These are phyloP conservation scores for Amauroascus niger DNA, from an alignment of 2,329 filamentous ascomycete species.

Conservation along the genomic window DNA sequence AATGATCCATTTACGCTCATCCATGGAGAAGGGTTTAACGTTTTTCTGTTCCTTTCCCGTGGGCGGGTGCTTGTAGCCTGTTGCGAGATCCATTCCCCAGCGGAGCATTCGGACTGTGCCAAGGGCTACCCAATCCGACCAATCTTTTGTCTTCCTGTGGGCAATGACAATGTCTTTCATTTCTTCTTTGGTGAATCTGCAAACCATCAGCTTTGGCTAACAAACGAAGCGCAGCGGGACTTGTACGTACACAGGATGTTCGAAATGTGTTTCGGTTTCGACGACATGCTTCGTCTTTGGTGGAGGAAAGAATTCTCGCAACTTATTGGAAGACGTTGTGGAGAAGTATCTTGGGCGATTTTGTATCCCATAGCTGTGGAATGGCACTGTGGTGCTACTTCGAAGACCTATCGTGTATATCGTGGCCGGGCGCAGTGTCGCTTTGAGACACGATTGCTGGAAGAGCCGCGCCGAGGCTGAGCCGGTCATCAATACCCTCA, in stretches of 20 bases:
- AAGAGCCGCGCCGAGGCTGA: slow-evolving; percentile 12
- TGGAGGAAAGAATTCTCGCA: slow-evolving; percentile 50
- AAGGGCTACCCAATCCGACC: slow-evolving; percentile 71
- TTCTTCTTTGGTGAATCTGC: slow-evolving; percentile 61
- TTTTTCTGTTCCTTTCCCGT: slow-evolving; percentile 39
- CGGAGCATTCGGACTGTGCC: slow-evolving; percentile 64
- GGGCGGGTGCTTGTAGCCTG: slow-evolving; percentile 66
- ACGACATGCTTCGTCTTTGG: slow-evolving; percentile 52
- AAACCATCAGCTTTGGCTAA: not conserved
- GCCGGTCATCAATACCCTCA: slow-evolving; percentile 10
- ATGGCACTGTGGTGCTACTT: not conserved
- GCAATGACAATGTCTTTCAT: slow-evolving; percentile 65
- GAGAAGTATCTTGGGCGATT: slow-evolving; percentile 30
- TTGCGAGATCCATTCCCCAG: slow-evolving; percentile 71
- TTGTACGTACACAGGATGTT: slow-evolving; percentile 48
- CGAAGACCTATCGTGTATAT: slow-evolving; percentile 8
- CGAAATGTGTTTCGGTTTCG: slow-evolving; percentile 57
- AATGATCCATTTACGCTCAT: slow-evolving; percentile 78
- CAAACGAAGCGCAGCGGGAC: not conserved
- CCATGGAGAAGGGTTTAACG: slow-evolving; percentile 59
- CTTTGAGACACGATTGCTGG: slow-evolving; percentile 13
- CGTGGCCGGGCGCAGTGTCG: slow-evolving; percentile 5
- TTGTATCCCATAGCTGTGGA: slow-evolving; percentile 1
- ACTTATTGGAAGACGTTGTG: slow-evolving; percentile 27
- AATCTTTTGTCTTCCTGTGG: slow-evolving; percentile 62